Evolutionary conservation across 345 rosid species (phyloP).

Genomic region (Salix koriyanagi): DNA sequence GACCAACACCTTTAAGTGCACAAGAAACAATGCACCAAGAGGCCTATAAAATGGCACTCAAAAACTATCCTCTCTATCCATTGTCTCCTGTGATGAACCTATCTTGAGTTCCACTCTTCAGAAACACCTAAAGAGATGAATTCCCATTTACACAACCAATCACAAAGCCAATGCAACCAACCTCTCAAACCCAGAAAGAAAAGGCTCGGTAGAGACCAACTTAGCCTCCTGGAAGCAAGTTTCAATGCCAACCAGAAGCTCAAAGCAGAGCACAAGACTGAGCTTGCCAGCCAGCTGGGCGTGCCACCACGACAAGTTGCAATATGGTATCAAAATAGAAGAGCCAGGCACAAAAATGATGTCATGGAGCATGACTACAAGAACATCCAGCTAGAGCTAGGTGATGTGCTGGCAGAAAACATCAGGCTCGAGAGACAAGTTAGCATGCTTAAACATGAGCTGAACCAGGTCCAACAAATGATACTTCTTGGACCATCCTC

Average conservation of each 20-base stretch:
- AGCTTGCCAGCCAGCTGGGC: conserved; percentile 40
- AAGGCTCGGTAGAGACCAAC: not conserved
- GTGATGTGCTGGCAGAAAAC: conserved; percentile 20
- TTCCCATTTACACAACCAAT: not conserved
- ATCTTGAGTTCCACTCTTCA: not conserved
- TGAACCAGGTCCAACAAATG: conserved; percentile 15
- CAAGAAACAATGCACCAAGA: not conserved
- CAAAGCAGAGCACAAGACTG: conserved; percentile 30
- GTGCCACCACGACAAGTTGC: conserved; percentile 43
- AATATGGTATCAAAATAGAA: conserved; percentile 52
- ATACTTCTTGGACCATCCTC: conserved; percentile 13
- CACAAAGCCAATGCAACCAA: not conserved
- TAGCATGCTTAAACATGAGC: conserved; percentile 12
- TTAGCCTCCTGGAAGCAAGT: conserved; percentile 31
- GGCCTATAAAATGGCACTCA: conserved; percentile 1
- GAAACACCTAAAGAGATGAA: not conserved
- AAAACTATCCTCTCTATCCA: not conserved
- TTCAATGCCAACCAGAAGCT: conserved; percentile 41
- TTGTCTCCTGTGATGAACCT: not conserved
- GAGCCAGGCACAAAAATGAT: conserved; percentile 36
- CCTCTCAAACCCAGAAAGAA: conserved; percentile 8
- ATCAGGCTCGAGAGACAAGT: conserved; percentile 26
- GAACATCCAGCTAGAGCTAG: conserved; percentile 22
- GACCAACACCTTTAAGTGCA: not conserved
- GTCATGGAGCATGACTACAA: conserved; percentile 27